Percentiles rank a stretch among this genome's conserved stretches.
phyloP scores from a whole-genome alignment of 2,329 filamentous ascomycete species.

The Monilinia vaccinii-corymbosi region DNA sequence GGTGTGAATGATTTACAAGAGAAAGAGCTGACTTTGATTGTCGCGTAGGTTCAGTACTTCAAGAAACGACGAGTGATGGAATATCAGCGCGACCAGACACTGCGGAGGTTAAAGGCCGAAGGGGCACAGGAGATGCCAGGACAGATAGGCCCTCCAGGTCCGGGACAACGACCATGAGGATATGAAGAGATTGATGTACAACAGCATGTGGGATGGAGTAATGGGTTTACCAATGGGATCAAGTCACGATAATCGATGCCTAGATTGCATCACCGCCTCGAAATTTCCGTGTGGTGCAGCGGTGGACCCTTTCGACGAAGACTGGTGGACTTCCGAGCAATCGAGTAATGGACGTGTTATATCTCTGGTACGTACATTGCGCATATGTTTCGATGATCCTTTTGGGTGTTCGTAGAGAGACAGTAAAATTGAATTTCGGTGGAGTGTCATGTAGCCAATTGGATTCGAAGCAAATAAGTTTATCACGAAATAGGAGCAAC shows the following conservation, averaged over 20 bases:
- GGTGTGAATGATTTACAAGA: conserved; percentile 12
- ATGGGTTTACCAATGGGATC: background rate
- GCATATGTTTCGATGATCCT: background rate
- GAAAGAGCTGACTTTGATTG: background rate
- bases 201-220: background rate
- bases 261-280: background rate
- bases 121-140: conserved; percentile 53
- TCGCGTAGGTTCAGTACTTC: conserved; percentile 82
- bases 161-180: conserved; percentile 9
- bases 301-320: background rate
- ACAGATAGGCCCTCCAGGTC: conserved; percentile 15
- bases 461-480: background rate
- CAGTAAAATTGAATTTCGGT: background rate
- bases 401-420: background rate
- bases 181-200: background rate
- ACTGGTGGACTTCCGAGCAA: background rate
- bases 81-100: conserved; percentile 69
- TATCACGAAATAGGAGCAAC: background rate
- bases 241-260: background rate
- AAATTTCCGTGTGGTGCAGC: background rate
- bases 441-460: background rate
- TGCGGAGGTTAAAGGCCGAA: conserved; percentile 66
- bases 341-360: background rate
- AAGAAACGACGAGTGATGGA: conserved; percentile 95
- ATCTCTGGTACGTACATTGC: background rate